Conservation (phyloP, 2,329 filamentous ascomycete genomes). For the Penicillium vulpinum region DNA sequence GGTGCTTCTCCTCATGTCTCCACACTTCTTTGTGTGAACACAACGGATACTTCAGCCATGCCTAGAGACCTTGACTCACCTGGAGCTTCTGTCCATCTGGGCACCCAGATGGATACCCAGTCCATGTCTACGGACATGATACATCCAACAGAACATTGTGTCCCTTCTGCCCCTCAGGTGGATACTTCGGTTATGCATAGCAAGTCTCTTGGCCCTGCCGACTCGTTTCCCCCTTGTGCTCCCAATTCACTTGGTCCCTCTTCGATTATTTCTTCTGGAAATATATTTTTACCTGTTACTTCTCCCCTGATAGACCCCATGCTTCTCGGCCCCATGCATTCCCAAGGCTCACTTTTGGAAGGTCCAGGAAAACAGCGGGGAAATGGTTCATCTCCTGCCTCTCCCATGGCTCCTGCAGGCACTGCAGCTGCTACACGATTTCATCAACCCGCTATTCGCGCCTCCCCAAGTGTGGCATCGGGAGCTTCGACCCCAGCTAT, state of each 20-base stretch:
- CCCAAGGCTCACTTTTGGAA: slow-evolving; percentile 25
- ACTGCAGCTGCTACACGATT: slow-evolving; percentile 26
- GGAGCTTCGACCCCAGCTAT: slow-evolving; percentile 20
- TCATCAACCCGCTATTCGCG: slow-evolving; percentile 15
- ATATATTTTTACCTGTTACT: too few species aligned
- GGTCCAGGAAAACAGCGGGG: slow-evolving; percentile 22
- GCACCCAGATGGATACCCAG: background rate
- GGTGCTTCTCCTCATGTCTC: slow-evolving; percentile 11
- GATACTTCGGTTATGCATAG: background rate
- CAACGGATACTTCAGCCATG: background rate
- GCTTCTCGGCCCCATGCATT: slow-evolving; percentile 8
- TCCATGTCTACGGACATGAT: background rate
- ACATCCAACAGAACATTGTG: background rate
- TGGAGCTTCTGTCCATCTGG: background rate
- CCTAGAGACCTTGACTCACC: background rate
- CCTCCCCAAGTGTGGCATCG: slow-evolving; percentile 14
- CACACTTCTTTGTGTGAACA: slow-evolving; percentile 6
- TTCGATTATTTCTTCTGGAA: background rate
- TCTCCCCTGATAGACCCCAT: slow-evolving; percentile 17
- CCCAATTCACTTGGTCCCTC: background rate
- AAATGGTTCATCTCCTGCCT: slow-evolving; percentile 15
- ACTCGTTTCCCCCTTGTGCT: background rate
- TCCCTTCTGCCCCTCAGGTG: background rate
- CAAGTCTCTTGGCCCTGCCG: background rate
- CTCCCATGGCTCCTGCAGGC: slow-evolving; percentile 26